Base-by-base conservation (phyloP, 192 early-diverging fungal species). In the Glomus cerebriforme region DNA sequence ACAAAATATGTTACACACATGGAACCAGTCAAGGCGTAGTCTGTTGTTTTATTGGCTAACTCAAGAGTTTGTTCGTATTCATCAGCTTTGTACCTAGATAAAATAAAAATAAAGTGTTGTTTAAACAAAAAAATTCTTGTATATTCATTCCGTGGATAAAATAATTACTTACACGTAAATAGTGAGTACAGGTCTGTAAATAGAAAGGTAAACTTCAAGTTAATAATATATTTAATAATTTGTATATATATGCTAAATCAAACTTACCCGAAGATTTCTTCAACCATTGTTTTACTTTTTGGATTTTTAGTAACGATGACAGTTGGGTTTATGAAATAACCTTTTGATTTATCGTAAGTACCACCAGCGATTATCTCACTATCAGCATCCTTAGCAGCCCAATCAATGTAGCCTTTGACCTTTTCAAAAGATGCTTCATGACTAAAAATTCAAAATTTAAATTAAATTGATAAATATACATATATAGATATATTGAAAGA, bases 301-400 rank as follows among this genome's bases (percentile, higher is more conserved):
- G 94, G 94, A 81, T 97, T 91, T 70, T 89, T 94, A 79, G 96
- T 96, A 24, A 92, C 82, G 27, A 99, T 90, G 75, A 98, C 88
- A 35, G 98, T 99, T 32, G 98, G 98, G 54, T 96, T 87, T 79
- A 99, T 87, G 78, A 86, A 96, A 92, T 92, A 99, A 43, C 98
- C 98, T 54, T 91, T 88, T 59, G 87, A 86, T 81, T 97, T 94
- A 82, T 94, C 92, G 83, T 92, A 94, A 58, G 90, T 89, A 75
- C 98, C 98, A 81, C 98, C 96, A 22, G 93, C 91, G 82, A 99
- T 90, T 84, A 99, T 95, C 82, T 92, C 88, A 80, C 90, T 91
- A 62, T 87, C 83, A 34, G 90, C 85, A 82, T 90, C 87, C 27
- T 79, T 29, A 83, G 89, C 86, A 79, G 96, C 93, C 77, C 91